A percentile compares a stretch with the other conserved stretches of the same genome.
Evolutionary conservation across 768 basidiomycete genomes (phyloP).

Genomic region (Hirschioporus abietinus): DNA sequence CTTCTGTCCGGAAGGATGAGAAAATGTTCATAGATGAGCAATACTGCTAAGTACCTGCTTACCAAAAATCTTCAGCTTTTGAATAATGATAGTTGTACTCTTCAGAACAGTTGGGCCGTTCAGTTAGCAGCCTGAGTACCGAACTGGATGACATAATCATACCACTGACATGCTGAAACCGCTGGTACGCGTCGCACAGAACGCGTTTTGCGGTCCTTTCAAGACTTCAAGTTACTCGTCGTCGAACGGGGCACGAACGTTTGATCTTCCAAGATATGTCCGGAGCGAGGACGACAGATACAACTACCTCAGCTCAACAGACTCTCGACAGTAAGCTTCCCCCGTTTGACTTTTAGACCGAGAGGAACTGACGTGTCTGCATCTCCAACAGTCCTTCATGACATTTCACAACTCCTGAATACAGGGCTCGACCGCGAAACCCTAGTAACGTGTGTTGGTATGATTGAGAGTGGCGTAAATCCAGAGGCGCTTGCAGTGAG

Average conservation of each 20-base stretch:
- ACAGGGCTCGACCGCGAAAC: slow-evolving; percentile 88
- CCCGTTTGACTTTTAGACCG: slow-evolving; percentile 4
- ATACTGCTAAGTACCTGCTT: no score
- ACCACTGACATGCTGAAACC: no score
- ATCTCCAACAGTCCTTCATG: slow-evolving; percentile 58
- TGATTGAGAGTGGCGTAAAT: slow-evolving; percentile 92
- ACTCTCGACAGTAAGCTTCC: slow-evolving; percentile 31
- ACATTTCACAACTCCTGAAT: slow-evolving; percentile 84
- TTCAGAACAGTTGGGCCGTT: no score
- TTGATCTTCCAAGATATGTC: not conserved
- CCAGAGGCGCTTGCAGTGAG: slow-evolving; percentile 87
- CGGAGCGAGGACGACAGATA: not conserved
- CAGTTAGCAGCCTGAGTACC: no score
- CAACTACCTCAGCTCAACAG: slow-evolving; percentile 22
- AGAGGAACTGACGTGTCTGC: slow-evolving; percentile 11
- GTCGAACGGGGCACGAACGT: no score
- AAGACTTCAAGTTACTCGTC: no score
- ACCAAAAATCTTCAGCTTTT: no score
- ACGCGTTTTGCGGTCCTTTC: not conserved
- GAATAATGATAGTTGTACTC: no score
- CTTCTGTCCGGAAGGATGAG: not conserved
- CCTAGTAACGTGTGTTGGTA: slow-evolving; percentile 83
- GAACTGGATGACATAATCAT: no score
- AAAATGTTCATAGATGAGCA: not conserved
- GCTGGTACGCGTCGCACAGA: not conserved